Base-by-base conservation (phyloP, 331 rosid species). In the Quercus tomentella region DNA sequence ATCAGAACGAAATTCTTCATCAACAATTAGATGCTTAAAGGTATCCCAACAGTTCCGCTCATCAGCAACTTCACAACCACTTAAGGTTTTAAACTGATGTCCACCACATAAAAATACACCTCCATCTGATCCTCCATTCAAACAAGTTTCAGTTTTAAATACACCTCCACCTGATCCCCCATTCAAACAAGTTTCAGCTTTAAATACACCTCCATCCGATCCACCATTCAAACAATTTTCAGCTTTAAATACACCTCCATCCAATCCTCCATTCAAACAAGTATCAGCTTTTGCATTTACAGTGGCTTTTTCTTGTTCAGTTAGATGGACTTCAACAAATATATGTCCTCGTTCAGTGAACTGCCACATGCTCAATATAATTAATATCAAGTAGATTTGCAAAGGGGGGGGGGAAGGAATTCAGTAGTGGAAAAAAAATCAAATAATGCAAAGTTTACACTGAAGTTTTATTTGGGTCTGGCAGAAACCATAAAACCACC, bases 261-360 rank as follows among this genome's bases (percentile, higher is more conserved):
- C 97, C 31, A 84, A 77, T 55, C 87, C 88, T 80, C 97, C 92
- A 12, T 90, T 92, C 76, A 69, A 76, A 77, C 37, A 85, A 52
- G 49, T 41, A 41, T 41, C 49, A 56, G 80, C 70, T 67, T 85
- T 89, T 79, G 86, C 86, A 79, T 90, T 91, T 70, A 80, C 75
- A 74, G 82, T 6, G 30, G 82, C 56, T 85, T 75, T 86, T 28
- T 82, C 79, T 49, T 83, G 81, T 79, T 89, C 99, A 52, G 89
- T 90, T 49, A 92, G 87, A 75, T 96, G 91, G 37, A 96, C 97
- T 84, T 93, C 89, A 66, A 96, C 98, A 82, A 96, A 86, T 84
- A 93, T 90, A 79, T 96, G 99, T 62, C 99, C 99, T 58, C 86
- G 92, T 84, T 93, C 98, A 17, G 99, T 96, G 88, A 96, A 96